Evolutionary conservation across 257 asterid species (phyloP).

Genomic region (Mentha longifolia): DNA sequence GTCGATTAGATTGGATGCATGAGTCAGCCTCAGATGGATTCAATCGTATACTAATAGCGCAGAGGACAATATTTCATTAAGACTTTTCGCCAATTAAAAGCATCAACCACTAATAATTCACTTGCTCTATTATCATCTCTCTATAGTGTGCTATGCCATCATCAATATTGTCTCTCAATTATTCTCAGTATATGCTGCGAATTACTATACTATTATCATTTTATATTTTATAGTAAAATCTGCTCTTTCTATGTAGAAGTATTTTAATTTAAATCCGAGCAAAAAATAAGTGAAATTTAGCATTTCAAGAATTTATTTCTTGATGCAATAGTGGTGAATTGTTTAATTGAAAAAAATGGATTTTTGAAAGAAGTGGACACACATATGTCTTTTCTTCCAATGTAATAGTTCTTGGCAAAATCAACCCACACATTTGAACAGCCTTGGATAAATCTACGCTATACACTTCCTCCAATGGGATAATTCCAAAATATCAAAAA

Average conservation of each 20-base stretch:
- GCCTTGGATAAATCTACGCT: constrained; percentile 16
- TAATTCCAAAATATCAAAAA: background rate
- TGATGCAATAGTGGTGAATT: background rate
- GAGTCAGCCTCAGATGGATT: constrained; percentile 12
- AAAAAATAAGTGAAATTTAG: background rate
- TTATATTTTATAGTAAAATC: no score
- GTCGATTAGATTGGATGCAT: background rate
- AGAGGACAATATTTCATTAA: background rate
- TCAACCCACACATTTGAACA: constrained; percentile 11
- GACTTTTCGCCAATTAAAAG: background rate
- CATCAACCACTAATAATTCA: background rate
- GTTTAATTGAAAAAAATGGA: background rate
- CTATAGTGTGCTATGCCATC: background rate
- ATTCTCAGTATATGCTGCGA: background rate
- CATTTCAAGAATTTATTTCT: background rate
- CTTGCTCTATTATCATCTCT: background rate
- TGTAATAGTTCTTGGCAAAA: background rate
- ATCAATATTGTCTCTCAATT: background rate
- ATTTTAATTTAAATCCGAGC: no score
- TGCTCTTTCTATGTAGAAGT: no score
- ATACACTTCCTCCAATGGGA: background rate
- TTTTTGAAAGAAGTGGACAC: no score
- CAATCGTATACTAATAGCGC: background rate
- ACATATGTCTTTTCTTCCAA: background rate
- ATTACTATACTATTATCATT: background rate